Base-by-base conservation (phyloP, 2,329 filamentous ascomycete species). In the Phoma herbarum region DNA sequence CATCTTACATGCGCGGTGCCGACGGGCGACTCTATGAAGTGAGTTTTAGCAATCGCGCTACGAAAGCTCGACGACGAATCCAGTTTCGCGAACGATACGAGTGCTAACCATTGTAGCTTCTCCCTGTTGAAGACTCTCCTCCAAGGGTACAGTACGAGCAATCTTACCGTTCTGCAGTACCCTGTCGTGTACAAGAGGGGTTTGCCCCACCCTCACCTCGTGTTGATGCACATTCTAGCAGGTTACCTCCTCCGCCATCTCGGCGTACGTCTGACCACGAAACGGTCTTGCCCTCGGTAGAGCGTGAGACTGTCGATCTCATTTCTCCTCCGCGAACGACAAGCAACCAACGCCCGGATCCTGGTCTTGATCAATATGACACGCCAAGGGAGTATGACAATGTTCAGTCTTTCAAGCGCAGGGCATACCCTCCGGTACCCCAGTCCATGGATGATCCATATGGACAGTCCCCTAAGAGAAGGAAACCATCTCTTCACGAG, bases 21-120 rank as follows among this genome's bases (percentile, higher is more conserved):
- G 60, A 74, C 29, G 74, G 74, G 43, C 68, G 60, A 52, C 33
- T 75, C 33, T 75, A 71, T 47, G 69, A 73, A 69, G 74, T 76
- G 71, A 76, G 74, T 75, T 37, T 47, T 49, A 43, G 46, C 22
- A 54, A 57, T 59, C 56, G 63, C 48, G 54, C 58, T 57, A 51
- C 41, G 49, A 31, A 53, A 60, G 58, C 62, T 50, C 61, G 55
- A 66, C 53, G 59, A 45, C 35, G 60, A 48, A 59, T 35, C 59
- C 11, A 33, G 2, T 8, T 11, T 29, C 29, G 8, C 2, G 9
- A 16, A 20, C 11, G 8, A 23, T 26, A 39, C 50, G 33, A 37
- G 28, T 60, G 65, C 73, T 75, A 54, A 75, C 62, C 29, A 54
- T 23, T 11, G 12, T 62, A 76, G 74, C 71, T 76, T 9, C 57